These are phyloP conservation scores for Aspergillus amoenus DNA, from an alignment of 2,329 filamentous ascomycete species.

Conservation along the genomic window DNA sequence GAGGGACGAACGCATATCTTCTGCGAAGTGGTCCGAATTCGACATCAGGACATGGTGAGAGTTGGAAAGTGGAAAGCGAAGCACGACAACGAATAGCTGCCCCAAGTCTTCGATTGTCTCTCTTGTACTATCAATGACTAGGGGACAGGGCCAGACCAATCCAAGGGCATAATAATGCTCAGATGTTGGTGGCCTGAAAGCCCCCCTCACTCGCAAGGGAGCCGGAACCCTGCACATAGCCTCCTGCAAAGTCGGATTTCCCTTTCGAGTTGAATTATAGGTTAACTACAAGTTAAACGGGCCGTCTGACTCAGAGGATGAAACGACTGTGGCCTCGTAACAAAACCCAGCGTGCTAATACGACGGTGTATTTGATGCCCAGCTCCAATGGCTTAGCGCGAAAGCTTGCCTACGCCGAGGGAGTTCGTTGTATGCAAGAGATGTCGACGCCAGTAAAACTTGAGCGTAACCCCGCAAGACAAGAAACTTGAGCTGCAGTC, in stretches of 20 bases:
- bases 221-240: background rate
- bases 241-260: background rate
- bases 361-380: background rate
- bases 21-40: background rate
- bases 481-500: background rate
- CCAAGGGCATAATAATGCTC: background rate
- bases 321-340: background rate
- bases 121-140: background rate
- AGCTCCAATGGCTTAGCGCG: background rate
- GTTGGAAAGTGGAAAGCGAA: slow-evolving; percentile 3
- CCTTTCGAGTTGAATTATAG: too few relatives aligned
- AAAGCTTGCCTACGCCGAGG: background rate
- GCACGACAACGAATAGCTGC: background rate
- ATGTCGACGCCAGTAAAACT: background rate
- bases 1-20: background rate
- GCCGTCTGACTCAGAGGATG: background rate
- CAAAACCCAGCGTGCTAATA: background rate
- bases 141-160: background rate
- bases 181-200: background rate
- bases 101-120: background rate
- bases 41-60: background rate
- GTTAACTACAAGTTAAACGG: too few relatives aligned
- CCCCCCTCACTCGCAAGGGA: background rate
- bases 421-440: background rate
- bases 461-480: slow-evolving; percentile 8